Evolutionary conservation across 1,139 yeast species (phyloP).

Genomic region (Kazachstania sp.): DNA sequence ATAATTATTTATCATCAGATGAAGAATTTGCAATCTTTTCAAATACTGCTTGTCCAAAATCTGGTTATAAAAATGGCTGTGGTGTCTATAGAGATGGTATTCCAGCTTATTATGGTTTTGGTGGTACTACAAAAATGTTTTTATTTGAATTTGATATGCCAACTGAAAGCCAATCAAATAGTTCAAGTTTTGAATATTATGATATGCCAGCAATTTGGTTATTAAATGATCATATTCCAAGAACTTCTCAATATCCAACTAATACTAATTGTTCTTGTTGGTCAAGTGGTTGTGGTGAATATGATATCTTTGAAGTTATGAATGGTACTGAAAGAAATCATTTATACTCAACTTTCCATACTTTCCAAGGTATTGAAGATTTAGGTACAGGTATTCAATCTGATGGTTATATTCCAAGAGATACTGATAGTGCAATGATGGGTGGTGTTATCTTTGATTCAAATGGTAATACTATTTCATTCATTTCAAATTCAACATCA

Average conservation of each 20-base stretch:
- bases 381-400: constrained; percentile 52
- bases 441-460: constrained; percentile 68
- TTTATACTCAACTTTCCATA: constrained; percentile 60
- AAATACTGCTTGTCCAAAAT: constrained; percentile 43
- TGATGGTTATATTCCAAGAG: constrained; percentile 50
- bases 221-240: constrained; percentile 66
- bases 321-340: constrained; percentile 46
- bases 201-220: constrained; percentile 76
- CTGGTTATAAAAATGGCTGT: constrained; percentile 34
- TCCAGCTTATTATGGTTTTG: constrained; percentile 67
- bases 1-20: constrained; percentile 45
- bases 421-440: constrained; percentile 40
- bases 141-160: constrained; percentile 68
- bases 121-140: constrained; percentile 58
- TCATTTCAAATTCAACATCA: constrained; percentile 47
- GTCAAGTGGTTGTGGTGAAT: constrained; percentile 75
- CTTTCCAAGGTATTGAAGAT: constrained; percentile 59
- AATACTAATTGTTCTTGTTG: constrained; percentile 63
- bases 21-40: constrained; percentile 56
- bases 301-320: constrained; percentile 66
- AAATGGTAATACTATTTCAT: constrained; percentile 52
- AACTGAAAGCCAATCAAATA: constrained; percentile 33
- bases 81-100: constrained; percentile 62
- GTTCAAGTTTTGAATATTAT: constrained; percentile 32
- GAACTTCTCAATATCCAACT: constrained; percentile 67